Base-by-base conservation (phyloP, 495 filamentous ascomycete genomes). In the Aspergillus saccharolyticus region DNA sequence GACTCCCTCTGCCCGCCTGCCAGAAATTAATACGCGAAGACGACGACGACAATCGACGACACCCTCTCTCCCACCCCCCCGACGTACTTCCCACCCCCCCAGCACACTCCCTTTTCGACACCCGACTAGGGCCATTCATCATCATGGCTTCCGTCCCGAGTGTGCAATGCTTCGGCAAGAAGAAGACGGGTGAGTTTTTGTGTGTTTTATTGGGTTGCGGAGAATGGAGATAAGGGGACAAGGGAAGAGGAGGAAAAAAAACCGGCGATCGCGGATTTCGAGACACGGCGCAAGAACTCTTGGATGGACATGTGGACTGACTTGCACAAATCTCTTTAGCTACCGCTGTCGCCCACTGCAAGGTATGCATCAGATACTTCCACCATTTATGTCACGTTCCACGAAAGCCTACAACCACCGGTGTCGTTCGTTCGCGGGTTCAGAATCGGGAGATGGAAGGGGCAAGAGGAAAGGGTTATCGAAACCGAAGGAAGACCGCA, bases 81-180 rank as follows among this genome's bases (percentile, higher is more conserved):
- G 33, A 39, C 33, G 22, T 53, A 53, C 51, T 53, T 53, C 51
- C 51, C 51, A 50, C 48, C 50, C 46, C 52, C 46, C 30, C 70
- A 67, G 69, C 75, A 76, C 73, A 71, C 75, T 74, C 73, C 67
- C 66, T 67, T 64, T 60, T 69, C 74, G 70, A 74, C 74, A 72
- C 67, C 70, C 25, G 70, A 73, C 70, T 71, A 74, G 67, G 69
- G 74, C 71, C 71, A 74, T 73, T 66, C 60, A 61, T 66, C 74
- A 87, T 65, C 78, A 94, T 91, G 88, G 83, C 87, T 73, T 81
- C 89, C 66, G 77, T 81, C 58, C 89, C 90, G 80, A 89, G 85
- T 78, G 89, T 94, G 64, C 89, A 93, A 84, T 94, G 89, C 86
- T 93, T 93, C 86, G 89, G 89, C 83, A 92, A 90, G 81, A 90